Conservation (phyloP, 1,284 basidiomycete genomes). For the Rhodofomes roseus region DNA sequence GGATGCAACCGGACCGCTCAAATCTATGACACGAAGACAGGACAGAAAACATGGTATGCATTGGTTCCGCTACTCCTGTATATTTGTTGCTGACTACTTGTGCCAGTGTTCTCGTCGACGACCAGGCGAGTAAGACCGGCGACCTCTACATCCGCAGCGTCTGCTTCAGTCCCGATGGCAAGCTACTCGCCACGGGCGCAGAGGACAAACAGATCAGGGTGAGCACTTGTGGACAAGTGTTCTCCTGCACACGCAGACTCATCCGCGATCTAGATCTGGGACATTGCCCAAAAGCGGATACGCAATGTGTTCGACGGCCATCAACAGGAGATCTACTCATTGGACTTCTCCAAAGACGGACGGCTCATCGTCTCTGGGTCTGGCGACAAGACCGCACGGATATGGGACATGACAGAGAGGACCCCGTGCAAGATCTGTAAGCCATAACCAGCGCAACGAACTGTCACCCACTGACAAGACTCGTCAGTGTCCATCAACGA, state of each 20-base stretch:
- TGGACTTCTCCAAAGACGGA: slow-evolving; percentile 80
- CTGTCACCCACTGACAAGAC: neutral
- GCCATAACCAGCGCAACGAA: slow-evolving; percentile 3
- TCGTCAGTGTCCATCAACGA: slow-evolving; percentile 34
- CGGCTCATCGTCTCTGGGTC: slow-evolving; percentile 78
- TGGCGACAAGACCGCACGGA: slow-evolving; percentile 79
- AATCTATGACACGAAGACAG: slow-evolving; percentile 87
- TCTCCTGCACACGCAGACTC: neutral
- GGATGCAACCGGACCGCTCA: slow-evolving; percentile 90
- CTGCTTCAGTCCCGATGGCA: slow-evolving; percentile 67
- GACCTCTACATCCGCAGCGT: slow-evolving; percentile 71
- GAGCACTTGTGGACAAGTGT: slow-evolving; percentile 18
- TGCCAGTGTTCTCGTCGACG: slow-evolving; percentile 55
- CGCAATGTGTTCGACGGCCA: slow-evolving; percentile 76
- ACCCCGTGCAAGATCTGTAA: slow-evolving; percentile 37
- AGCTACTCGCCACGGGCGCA: slow-evolving; percentile 64
- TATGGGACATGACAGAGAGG: slow-evolving; percentile 77
- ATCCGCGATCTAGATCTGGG: slow-evolving; percentile 62
- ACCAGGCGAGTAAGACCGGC: slow-evolving; percentile 45
- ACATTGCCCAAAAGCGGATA: slow-evolving; percentile 70
- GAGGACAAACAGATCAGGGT: slow-evolving; percentile 70
- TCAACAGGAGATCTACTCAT: slow-evolving; percentile 85
- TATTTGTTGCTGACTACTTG: neutral
- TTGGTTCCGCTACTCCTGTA: neutral
- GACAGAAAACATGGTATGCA: slow-evolving; percentile 71